Evolutionary conservation across 1,139 yeast genomes (phyloP).

Genomic region (Kodamaea derodonti): DNA sequence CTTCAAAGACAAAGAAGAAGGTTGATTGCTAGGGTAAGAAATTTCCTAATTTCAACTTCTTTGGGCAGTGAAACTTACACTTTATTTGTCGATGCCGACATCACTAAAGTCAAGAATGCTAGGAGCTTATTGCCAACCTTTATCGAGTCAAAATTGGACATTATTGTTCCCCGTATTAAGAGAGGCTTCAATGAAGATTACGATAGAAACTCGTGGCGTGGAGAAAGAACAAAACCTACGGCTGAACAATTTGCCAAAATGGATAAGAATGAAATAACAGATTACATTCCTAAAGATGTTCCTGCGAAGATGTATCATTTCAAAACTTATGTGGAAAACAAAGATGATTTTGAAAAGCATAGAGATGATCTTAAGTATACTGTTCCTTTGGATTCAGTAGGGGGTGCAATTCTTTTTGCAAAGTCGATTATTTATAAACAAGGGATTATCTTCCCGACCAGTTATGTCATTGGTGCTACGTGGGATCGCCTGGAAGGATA

Average conservation of each 20-base stretch:
- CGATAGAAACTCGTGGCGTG: constrained; percentile 49
- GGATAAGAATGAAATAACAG: constrained; percentile 30
- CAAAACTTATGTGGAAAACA: constrained; percentile 18
- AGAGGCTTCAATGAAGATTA: constrained; percentile 32
- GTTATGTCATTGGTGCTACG: constrained; percentile 42
- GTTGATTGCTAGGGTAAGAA: constrained; percentile 32
- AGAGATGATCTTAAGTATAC: constrained; percentile 13
- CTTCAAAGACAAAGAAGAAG: constrained; percentile 32
- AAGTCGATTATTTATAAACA: constrained; percentile 40
- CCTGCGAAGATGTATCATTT: constrained; percentile 30
- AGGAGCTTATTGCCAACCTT: constrained; percentile 27
- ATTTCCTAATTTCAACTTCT: constrained; percentile 29
- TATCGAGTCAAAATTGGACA: constrained; percentile 32
- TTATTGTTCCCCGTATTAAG: constrained; percentile 39
- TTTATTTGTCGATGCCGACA: constrained; percentile 45
- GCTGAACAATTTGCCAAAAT: constrained; percentile 27
- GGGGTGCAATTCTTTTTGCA: constrained; percentile 46
- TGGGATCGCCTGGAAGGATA: constrained; percentile 48
- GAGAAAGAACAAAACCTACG: constrained; percentile 35
- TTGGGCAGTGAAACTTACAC: constrained; percentile 32
- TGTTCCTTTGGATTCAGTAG: constrained; percentile 43
- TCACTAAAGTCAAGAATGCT: constrained; percentile 24
- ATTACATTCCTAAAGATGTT: constrained; percentile 39
- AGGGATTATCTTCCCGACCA: constrained; percentile 45
- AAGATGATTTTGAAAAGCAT: constrained; percentile 12